Evolutionary conservation across 2,329 filamentous ascomycete species (phyloP).

Genomic region (Dactylellina cionopaga): DNA sequence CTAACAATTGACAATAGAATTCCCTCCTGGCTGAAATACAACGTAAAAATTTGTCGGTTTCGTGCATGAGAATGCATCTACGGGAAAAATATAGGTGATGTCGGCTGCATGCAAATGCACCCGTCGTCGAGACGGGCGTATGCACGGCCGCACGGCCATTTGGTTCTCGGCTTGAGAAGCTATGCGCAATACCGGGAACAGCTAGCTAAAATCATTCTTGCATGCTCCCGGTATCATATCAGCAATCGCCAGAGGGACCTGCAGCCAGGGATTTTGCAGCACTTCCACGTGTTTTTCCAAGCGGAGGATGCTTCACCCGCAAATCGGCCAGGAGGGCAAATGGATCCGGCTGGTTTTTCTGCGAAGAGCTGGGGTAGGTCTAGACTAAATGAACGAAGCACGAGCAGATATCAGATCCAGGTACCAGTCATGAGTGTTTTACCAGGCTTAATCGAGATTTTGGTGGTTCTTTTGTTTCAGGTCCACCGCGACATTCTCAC

Average conservation of each 20-base stretch:
- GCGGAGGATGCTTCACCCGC: constrained; percentile 53
- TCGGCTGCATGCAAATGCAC: constrained; percentile 52
- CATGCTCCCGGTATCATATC: constrained; percentile 49
- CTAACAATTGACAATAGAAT: neutral
- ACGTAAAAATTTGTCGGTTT: neutral
- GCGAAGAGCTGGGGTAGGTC: constrained; percentile 36
- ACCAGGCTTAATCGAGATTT: constrained; percentile 46
- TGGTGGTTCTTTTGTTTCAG: constrained; percentile 48
- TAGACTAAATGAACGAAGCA: constrained; percentile 38
- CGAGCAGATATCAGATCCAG: constrained; percentile 46
- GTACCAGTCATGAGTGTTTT: constrained; percentile 50
- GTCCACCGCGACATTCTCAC: constrained; percentile 6
- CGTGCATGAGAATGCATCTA: constrained; percentile 24
- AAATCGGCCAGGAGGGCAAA: constrained; percentile 51
- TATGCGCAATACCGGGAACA: constrained; percentile 43
- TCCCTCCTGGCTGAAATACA: neutral
- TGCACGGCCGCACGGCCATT: constrained; percentile 50
- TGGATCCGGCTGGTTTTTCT: constrained; percentile 45
- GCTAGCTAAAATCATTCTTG: constrained; percentile 31
- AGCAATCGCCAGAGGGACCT: constrained; percentile 48
- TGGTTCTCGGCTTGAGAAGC: constrained; percentile 14
- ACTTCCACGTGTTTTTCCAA: constrained; percentile 52
- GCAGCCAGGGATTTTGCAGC: constrained; percentile 50
- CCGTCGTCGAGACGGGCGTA: constrained; percentile 31
- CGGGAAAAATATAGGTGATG: constrained; percentile 52